phyloP scores from a whole-genome alignment of 805 yeast genomes.

The Kuraishia molischiana region DNA sequence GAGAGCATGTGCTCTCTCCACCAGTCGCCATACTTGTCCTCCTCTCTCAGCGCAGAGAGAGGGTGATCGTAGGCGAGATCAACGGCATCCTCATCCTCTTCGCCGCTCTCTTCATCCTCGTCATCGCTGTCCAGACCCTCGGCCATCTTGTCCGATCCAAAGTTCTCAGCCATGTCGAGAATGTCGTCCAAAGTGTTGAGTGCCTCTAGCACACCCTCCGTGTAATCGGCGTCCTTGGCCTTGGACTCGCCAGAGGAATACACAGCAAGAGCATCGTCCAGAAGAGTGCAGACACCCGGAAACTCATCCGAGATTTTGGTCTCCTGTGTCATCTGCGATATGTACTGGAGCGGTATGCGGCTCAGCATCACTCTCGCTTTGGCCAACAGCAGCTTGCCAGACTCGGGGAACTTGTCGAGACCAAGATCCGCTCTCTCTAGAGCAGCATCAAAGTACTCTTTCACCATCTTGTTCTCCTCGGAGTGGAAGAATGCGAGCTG shows the following conservation, averaged over 20 bases:
- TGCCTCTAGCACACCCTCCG: constrained; percentile 36
- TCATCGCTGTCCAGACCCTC: constrained; percentile 54
- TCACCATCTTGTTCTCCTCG: constrained; percentile 20
- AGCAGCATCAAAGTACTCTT: constrained; percentile 60
- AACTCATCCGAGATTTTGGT: constrained; percentile 21
- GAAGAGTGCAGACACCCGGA: constrained; percentile 25
- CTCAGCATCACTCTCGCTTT: constrained; percentile 45
- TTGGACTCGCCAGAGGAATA: constrained; percentile 33
- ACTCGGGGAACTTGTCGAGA: constrained; percentile 34
- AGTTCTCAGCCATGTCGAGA: constrained; percentile 56
- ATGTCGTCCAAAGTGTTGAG: constrained; percentile 57
- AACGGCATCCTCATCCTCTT: constrained; percentile 20
- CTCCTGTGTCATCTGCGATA: constrained; percentile 37
- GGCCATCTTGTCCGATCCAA: constrained; percentile 44
- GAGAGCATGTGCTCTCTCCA: constrained; percentile 36
- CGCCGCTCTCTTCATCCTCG: constrained; percentile 32
- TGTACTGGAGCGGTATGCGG: constrained; percentile 48
- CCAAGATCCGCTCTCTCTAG: constrained; percentile 62
- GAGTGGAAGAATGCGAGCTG: constrained; percentile 51
- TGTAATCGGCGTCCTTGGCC: constrained; percentile 20
- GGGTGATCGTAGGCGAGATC: constrained; percentile 46
- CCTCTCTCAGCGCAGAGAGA: constrained; percentile 29
- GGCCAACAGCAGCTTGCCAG: constrained; percentile 38
- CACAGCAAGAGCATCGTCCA: constrained; percentile 35
- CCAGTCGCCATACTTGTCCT: constrained; percentile 38